Base-by-base conservation (phyloP, 2,329 filamentous ascomycete species). In the Sporothrix protearum region DNA sequence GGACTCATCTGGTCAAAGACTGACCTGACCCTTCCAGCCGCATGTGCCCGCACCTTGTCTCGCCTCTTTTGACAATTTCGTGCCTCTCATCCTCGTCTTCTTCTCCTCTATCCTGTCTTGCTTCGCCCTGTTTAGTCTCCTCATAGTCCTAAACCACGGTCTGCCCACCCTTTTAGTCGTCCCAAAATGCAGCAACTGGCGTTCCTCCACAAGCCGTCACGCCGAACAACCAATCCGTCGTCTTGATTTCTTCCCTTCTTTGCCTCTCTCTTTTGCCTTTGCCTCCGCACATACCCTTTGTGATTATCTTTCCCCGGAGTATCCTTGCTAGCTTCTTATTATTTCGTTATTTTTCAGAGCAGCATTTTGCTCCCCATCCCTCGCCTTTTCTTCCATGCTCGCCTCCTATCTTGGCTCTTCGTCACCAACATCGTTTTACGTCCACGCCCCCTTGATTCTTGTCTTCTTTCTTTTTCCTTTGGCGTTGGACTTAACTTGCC, bases 261-360 rank as follows among this genome's bases (percentile, higher is more conserved):
- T 49, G 8, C 16, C 12, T 47, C 25, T 68, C 47, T 71, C 42
- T 45, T 59, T 64, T 39, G 49, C 33, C 30, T 53, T 69, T 67
- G 69, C 69, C 59, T 73, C 71, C 71, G 63, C 57, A 51, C 57
- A 51, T 59, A 30, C 55, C 33, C 61, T 51, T 45, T 7, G 36
- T 30, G n/a, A 14, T 9, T n/a, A 61, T 25, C 33, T 45, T 12
- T 22, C 33, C 9, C 63, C 49, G 45, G 39, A 70, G 19, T 33
- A 64, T 49, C 70, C 70, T 72, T 70, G 67, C 55, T 70, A 73
- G 67, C 67, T 66, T 67, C 12, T 22, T 69, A 66, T 57, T 55
- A n/a, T n/a, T n/a, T n/a, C n/a, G n/a, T n/a, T 36, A 2, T 42
- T 53, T 42, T 57, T n/a, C 16, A 42, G 42, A 36, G 47, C 19